Base-by-base conservation (phyloP, 1,139 yeast species). In the Yamadazyma spencermartinsiae region DNA sequence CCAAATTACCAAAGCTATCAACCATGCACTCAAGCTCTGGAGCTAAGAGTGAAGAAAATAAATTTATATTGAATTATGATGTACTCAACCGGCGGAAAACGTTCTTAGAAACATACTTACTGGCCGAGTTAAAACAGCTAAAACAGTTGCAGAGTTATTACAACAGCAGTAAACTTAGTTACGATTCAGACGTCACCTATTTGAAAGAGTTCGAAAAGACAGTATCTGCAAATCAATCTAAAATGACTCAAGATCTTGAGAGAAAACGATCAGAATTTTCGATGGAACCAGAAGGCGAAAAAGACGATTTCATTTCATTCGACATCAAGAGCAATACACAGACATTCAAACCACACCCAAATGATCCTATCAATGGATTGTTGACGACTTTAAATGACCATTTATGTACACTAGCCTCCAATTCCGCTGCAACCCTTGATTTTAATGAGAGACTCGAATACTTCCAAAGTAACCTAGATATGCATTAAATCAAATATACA, bases 51-150 rank as follows among this genome's bases (percentile, higher is more conserved):
- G 54, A 49, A 23, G 54, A 55, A n/a, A 47, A 52, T 24, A 23
- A 18, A 10, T 32, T 24, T 28, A 55, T 66, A 1, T 53, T 71
- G 29, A 61, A 56, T 43, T 56, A 55, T 32, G 75, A 71, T 43
- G 57, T 51, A 17, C 52, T 68, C 15, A 43, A 46, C 7, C 51
- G 65, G 28, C 50, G 65, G 10, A 67, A 63, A 41, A 54, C 56
- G 14, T 55, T 57, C 31, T 48, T 68, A 35, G 74, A 70, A 44
- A 65, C 73, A 1, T 64, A 64, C 44, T 51, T 70, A 12, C 67
- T 60, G 65, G 76, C 76, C 0, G 76, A 70, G 42, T 38, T 62
- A 26, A 63, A 64, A 38, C 76, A 71, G 42, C 49, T 70, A 33
- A 49, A 54, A 17, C 70, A 65, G n/a, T 49, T 71, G 24, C 60